Conservation (phyloP, 345 rosid species). For the Salix arbutifolia region DNA sequence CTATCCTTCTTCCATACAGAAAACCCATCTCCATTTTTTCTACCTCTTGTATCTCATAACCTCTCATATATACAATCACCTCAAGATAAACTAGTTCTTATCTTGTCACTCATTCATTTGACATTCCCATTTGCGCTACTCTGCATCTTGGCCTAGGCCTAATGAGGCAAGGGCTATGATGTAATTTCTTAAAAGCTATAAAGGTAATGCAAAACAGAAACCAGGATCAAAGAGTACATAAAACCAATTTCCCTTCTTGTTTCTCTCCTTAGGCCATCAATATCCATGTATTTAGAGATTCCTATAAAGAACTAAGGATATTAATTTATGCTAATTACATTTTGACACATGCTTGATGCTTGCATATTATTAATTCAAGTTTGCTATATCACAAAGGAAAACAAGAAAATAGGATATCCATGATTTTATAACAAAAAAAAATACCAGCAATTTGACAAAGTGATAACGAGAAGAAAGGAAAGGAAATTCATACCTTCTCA, state of each 20-base stretch:
- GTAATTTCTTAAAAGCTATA: not conserved
- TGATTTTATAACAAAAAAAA: not conserved
- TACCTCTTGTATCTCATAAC: not conserved
- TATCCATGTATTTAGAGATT: not conserved
- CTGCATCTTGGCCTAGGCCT: not conserved
- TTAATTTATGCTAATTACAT: not conserved
- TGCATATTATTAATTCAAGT: not conserved
- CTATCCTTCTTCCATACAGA: not conserved
- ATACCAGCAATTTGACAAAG: not conserved
- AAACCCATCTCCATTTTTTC: not conserved
- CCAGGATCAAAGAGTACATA: not conserved
- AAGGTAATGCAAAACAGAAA: not conserved
- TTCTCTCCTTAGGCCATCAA: not conserved
- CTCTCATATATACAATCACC: not conserved
- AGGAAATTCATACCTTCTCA: slow-evolving; percentile 51
- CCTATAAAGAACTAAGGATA: not conserved
- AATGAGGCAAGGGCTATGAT: not conserved
- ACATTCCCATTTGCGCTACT: not conserved
- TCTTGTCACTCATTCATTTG: not conserved
- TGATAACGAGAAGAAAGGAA: not conserved
- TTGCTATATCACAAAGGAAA: not conserved
- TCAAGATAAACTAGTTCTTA: not conserved
- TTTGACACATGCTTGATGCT: not conserved
- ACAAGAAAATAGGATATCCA: not conserved
- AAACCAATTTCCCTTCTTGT: not conserved